Base-by-base conservation (phyloP, 768 basidiomycete species). In the Podaxis mareebaensis region DNA sequence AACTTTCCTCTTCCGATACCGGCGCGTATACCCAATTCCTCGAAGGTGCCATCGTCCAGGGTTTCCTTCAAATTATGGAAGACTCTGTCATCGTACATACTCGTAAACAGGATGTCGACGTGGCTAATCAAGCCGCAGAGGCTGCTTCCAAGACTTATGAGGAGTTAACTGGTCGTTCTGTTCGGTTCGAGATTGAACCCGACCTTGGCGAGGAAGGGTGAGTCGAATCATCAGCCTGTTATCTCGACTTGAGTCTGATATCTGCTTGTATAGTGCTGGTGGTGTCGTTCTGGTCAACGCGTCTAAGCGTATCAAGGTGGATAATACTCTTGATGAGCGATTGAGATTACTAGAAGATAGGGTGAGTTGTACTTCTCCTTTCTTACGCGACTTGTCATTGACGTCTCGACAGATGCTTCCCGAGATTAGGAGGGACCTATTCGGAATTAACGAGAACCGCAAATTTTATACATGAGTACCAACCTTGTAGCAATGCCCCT, bases 261-360 rank as follows among this genome's bases (percentile, higher is more conserved):
- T 38, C n/a, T 52, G 57, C 22, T 52, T 54, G 33, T 33, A 10
- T 53, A 93, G 93, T 66, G 86, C 95, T 61, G 97, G 97, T 13
- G 96, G 96, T 13, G 78, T 97, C 53, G 88, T 88, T 69, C 83
- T 98, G 17, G 71, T 83, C 13, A 91, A 85, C 58, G 90, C 89
- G 22, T 82, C 82, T 10, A 82, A 83, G 38, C 86, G 93, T 57
- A 98, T 98, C 74, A 90, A 87, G 22, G 83, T 99, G 24, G 92
- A 99, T 76, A 99, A 99, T 72, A 95, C 96, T 2, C 80, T 99
- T 56, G 96, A 96, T 68, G 95, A 98, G 75, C 84, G 96, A 53
- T 76, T 99, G 71, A 83, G 88, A 67, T 75, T 99, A 67, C 78
- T 99, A 44, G 95, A 98, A 77, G 93, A 97, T 72, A 84, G 91